These are phyloP conservation scores for Athelia psychrophila DNA, from an alignment of 1,284 basidiomycete genomes.

Conservation along the genomic window DNA sequence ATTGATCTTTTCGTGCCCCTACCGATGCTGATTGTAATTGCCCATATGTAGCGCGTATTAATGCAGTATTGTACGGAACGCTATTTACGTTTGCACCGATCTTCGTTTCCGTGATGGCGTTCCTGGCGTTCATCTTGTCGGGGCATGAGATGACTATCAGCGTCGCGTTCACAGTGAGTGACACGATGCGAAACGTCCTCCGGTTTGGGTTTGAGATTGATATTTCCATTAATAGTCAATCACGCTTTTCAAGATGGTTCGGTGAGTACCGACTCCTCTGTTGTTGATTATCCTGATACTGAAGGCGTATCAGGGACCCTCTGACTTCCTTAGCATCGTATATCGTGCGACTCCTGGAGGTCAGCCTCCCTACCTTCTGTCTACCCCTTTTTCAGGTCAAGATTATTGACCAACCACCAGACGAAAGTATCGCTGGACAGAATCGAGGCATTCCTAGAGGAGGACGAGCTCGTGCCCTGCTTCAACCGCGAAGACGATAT, in stretches of 20 bases:
- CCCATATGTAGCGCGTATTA: slow-evolving; percentile 53
- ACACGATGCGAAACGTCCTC: slow-evolving; percentile 6
- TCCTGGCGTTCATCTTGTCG: slow-evolving; percentile 57
- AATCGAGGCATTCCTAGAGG: slow-evolving; percentile 76
- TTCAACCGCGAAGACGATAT: slow-evolving; percentile 42
- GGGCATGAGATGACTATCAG: slow-evolving; percentile 67
- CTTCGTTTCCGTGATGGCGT: slow-evolving; percentile 66
- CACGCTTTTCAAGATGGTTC: slow-evolving; percentile 69
- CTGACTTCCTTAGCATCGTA: slow-evolving; percentile 67
- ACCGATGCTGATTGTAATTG: not conserved
- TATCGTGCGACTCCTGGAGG: slow-evolving; percentile 21
- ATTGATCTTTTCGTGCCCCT: not conserved
- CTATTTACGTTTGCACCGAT: slow-evolving; percentile 69
- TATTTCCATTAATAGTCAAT: slow-evolving; percentile 45
- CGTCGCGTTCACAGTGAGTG: slow-evolving; percentile 68
- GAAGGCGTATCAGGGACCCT: slow-evolving; percentile 60
- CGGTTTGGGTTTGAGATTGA: slow-evolving; percentile 6
- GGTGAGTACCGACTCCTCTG: slow-evolving; percentile 30
- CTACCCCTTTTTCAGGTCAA: too few species aligned
- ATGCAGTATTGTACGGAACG: slow-evolving; percentile 58
- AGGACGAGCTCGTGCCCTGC: slow-evolving; percentile 80
- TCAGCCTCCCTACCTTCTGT: not conserved
- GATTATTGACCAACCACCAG: slow-evolving; percentile 2
- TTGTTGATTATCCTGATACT: too few species aligned
- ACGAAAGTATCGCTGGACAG: slow-evolving; percentile 77